Evolutionary conservation across 768 basidiomycete species (phyloP), one percentile per base, ranked within the genome.

Genomic region (Gyrodon lividus): DNA sequence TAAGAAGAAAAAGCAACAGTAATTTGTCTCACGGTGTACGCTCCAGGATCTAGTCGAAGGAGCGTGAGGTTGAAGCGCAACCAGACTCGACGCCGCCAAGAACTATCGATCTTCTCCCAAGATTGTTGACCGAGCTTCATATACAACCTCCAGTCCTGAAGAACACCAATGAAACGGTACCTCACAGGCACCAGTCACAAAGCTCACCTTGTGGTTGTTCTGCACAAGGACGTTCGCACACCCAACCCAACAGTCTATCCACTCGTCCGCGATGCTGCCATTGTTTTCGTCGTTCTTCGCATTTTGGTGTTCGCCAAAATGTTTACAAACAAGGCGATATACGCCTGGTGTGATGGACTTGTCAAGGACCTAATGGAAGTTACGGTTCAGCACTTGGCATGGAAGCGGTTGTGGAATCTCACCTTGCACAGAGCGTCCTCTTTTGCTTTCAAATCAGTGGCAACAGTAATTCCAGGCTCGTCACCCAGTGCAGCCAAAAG

Each of bases 221-320:
- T 79, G 77, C 6, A 87, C 77, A 14, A 84, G 59, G 16, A 91
- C 75, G 49, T 75, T 75, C 1, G 81, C 82, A 57, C 86, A 90
- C 5, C 83, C 81, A 6, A 87, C 73, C 88, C 89, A 93, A 58
- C 84, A 86, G 48, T 82, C 79, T 28, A 89, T 74, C 74, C 89
- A 81, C 23, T 67, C 62, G 58, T 82, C 80, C 23, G 82, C 75
- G 44, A 79, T 76, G 24, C 53, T 53, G 8, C 55, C 42, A 43
- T 65, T 58, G 49, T 56, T 50, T 43, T 65, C 58, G 19, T 58
- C 57, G 9, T 43, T 51, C 47, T 48, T 56, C 14, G 50, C 53
- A 16, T 59, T 39, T 26, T 61, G 57, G 17, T 62, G 62, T 22
- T 73, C 74, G 43, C 65, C 62, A 62, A 82, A 67, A 69, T 75